Evolutionary conservation across 345 rosid species (phyloP).

Genomic region (Eucalyptus microcorys): DNA sequence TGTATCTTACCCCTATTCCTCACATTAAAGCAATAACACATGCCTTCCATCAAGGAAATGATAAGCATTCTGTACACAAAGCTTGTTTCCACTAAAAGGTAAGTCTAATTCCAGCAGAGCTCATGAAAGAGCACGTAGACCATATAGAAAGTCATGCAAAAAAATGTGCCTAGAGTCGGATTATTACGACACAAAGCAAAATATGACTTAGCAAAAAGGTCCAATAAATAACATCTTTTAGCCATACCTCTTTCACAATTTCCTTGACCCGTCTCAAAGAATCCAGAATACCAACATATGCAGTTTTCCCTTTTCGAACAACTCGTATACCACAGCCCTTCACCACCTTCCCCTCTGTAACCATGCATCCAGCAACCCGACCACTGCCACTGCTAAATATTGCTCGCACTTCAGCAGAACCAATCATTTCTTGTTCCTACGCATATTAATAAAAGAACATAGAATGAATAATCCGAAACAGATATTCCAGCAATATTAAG

Average conservation of each 20-base stretch:
- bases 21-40: not conserved
- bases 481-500: not conserved
- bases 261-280: slow-evolving; percentile 91
- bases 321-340: slow-evolving; percentile 85
- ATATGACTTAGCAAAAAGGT: not conserved
- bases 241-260: slow-evolving; percentile 76
- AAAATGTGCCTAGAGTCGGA: not conserved
- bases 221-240: not conserved
- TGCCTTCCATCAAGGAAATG: not conserved
- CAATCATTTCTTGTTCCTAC: slow-evolving; percentile 79
- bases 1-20: not conserved
- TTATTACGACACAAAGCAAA: not conserved
- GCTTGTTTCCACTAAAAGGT: not conserved
- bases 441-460: not conserved
- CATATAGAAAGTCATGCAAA: not conserved
- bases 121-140: not conserved
- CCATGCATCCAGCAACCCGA: slow-evolving; percentile 98
- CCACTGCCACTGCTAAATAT: slow-evolving; percentile 96
- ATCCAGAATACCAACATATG: slow-evolving; percentile 65
- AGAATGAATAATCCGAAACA: not conserved
- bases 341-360: slow-evolving; percentile 73
- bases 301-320: slow-evolving; percentile 47
- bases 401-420: slow-evolving; percentile 83
- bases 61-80: not conserved
- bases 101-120: not conserved